A percentile compares a stretch with the other conserved stretches of the same genome.
These are phyloP conservation scores for Cercospora sp. DNA, from an alignment of 2,329 filamentous ascomycete genomes.

Conservation along the genomic window DNA sequence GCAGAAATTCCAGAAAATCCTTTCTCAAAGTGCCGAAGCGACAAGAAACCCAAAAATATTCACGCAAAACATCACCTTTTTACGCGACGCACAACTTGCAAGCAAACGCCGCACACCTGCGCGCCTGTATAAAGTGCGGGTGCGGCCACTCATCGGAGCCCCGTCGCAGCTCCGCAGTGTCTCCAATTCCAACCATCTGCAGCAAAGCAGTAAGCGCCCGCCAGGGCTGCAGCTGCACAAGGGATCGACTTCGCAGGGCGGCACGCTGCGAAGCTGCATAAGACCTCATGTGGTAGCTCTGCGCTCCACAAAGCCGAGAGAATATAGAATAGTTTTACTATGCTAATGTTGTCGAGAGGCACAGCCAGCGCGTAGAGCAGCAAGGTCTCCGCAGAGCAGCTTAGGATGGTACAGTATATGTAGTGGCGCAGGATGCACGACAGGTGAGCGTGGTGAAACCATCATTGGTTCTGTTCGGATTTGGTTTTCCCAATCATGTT, in stretches of 20 bases:
- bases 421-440: slow-evolving; percentile 1
- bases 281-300: neutral
- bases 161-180: neutral
- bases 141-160: neutral
- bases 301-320: neutral
- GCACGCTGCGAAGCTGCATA: neutral
- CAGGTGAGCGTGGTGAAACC: neutral
- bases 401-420: no score
- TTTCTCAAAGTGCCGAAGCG: neutral
- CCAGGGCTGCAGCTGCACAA: neutral
- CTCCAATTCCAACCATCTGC: neutral
- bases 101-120: neutral
- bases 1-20: neutral
- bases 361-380: slow-evolving; percentile 6
- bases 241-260: neutral
- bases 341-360: neutral
- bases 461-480: neutral
- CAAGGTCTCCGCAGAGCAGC: neutral
- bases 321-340: neutral
- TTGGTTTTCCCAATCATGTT: neutral
- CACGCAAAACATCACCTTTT: no score
- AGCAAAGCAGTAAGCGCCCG: neutral
- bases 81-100: neutral
- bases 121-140: neutral
- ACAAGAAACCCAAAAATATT: neutral